phyloP scores from a whole-genome alignment of 2,329 filamentous ascomycete species.

The Fusarium veterinarium region DNA sequence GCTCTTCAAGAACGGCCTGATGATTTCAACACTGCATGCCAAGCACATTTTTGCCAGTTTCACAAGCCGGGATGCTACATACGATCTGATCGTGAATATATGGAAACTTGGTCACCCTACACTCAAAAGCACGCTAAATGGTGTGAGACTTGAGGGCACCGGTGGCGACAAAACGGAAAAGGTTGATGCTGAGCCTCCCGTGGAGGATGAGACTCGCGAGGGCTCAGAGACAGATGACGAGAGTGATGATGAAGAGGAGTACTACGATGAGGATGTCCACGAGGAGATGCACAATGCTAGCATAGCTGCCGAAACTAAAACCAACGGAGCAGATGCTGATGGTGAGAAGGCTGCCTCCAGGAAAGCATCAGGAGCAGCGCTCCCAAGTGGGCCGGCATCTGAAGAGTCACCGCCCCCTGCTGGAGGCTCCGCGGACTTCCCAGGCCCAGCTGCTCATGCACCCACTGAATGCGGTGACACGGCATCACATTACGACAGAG shows the following conservation, averaged over 20 bases:
- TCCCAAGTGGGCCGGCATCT: slow-evolving; percentile 56
- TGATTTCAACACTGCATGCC: slow-evolving; percentile 94
- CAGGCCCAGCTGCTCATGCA: slow-evolving; percentile 82
- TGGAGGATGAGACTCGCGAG: slow-evolving; percentile 59
- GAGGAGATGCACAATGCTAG: slow-evolving; percentile 84
- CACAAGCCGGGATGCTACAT: slow-evolving; percentile 92
- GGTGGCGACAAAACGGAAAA: slow-evolving; percentile 95
- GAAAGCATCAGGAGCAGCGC: slow-evolving; percentile 73
- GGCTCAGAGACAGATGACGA: slow-evolving; percentile 67
- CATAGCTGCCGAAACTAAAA: slow-evolving; percentile 57
- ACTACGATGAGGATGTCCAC: slow-evolving; percentile 78
- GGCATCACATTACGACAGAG: slow-evolving; percentile 83
- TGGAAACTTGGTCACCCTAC: slow-evolving; percentile 98
- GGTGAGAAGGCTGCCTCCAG: slow-evolving; percentile 73
- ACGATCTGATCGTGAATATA: slow-evolving; percentile 96
- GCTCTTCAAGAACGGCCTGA: slow-evolving; percentile 96
- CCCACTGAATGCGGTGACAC: slow-evolving; percentile 88
- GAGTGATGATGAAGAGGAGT: slow-evolving; percentile 71
- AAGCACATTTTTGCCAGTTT: slow-evolving; percentile 97
- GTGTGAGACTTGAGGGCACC: slow-evolving; percentile 82
- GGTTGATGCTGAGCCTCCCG: slow-evolving; percentile 63
- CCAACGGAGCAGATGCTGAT: slow-evolving; percentile 58
- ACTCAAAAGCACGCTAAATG: slow-evolving; percentile 89
- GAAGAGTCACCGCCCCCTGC: slow-evolving; percentile 62
- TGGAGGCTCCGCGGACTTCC: slow-evolving; percentile 72